Base-by-base conservation (phyloP, 2,329 filamentous ascomycete genomes). In the Biscogniauxia marginata region DNA sequence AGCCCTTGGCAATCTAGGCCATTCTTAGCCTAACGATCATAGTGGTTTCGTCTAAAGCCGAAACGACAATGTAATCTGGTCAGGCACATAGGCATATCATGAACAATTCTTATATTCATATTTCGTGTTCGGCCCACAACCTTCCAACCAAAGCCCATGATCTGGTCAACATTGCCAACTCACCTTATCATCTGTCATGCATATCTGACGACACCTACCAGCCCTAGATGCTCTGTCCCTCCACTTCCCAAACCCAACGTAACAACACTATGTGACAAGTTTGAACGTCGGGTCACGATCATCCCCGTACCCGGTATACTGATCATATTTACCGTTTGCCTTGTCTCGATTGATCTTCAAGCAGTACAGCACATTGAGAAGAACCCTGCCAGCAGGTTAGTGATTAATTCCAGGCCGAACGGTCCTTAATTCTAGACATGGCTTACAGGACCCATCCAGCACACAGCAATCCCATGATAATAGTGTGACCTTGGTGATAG, bases 361-460 rank as follows among this genome's bases (percentile, higher is more conserved):
- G 63, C 85, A 87, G 71, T 84, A 86, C 0, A 85, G 64, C 1
- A 88, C 80, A 62, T 88, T 88, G 46, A 76, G 69, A 0, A 85
- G 69, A 19, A 88, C 78, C 55, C 84, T 87, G 3, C 30, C 3
- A 43, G 22, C 52, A 53, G 54, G 62, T 67, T 61, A 68, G 63
- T 25, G 46, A 7, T 9, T 19, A 5, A 22, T 4, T 1, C 11
- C 22, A n/a, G 13, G 23, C 50, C 13, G 18, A 19, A 24, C 8
- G 3, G 11, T n/a, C n/a, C 5, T 11, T 30, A 7, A 30, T 30
- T 30, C 44, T 25, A n/a, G 24, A 6, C 13, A 21, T 18, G 7
- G 79, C 84, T 77, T 72, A 87, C 84, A 85, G 73, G 48, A 86
- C 77, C 86, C 86, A 89, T 3, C 83, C 81, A 63, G 78, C 83